Percentiles rank a stretch among this genome's conserved stretches.
These are phyloP conservation scores for Tagetes erecta DNA, from an alignment of 129 eudicot genomes.

Conservation along the genomic window DNA sequence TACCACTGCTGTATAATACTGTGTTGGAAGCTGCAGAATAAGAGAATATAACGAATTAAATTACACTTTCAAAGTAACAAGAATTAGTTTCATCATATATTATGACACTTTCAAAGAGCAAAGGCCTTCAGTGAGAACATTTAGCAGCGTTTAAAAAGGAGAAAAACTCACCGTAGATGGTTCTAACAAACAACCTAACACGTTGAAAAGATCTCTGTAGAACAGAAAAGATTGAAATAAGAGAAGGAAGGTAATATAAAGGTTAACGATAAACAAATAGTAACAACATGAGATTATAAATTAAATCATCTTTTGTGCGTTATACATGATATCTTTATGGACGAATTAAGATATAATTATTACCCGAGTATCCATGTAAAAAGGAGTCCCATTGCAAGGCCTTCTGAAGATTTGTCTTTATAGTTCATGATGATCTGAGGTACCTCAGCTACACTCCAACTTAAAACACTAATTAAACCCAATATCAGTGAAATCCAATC, in stretches of 20 bases:
- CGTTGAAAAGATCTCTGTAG: slow-evolving; percentile 69
- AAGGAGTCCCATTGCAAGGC: slow-evolving; percentile 64
- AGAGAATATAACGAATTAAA: slow-evolving; percentile 29
- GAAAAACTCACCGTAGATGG: slow-evolving; percentile 74
- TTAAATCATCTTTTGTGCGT: background rate
- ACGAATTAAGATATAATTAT: slow-evolving; percentile 9
- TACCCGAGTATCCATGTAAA: slow-evolving; percentile 79
- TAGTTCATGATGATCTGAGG: slow-evolving; percentile 73
- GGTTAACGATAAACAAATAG: background rate
- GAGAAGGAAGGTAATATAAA: background rate
- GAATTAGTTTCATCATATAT: slow-evolving; percentile 1
- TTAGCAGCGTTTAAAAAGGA: slow-evolving; percentile 9
- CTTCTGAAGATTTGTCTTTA: slow-evolving; percentile 59
- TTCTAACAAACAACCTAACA: slow-evolving; percentile 80
- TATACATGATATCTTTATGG: background rate
- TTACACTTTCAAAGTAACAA: background rate
- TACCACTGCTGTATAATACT: slow-evolving; percentile 72
- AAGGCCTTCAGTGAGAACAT: slow-evolving; percentile 5
- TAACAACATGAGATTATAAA: background rate
- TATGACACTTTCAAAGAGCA: slow-evolving; percentile 11
- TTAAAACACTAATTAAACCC: slow-evolving; percentile 59
- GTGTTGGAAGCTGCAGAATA: slow-evolving; percentile 78
- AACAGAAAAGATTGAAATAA: slow-evolving; percentile 17
- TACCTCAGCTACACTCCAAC: slow-evolving; percentile 80
- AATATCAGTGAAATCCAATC: slow-evolving; percentile 55